Conservation (phyloP, 2,329 filamentous ascomycete genomes). For the Calonectria pseudoreteaudii region DNA sequence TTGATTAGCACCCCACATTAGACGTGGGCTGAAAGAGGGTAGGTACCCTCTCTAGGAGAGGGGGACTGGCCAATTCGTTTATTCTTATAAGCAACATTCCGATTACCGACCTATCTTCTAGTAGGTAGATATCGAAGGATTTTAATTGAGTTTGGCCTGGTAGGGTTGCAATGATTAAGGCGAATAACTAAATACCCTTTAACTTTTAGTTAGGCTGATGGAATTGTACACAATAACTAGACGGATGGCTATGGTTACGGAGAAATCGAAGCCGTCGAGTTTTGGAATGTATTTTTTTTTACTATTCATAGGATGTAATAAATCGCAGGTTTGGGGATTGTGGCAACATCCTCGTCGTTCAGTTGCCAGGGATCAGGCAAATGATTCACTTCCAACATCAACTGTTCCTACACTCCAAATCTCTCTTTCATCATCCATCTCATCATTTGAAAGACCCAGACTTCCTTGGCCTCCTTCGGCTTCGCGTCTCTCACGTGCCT, state of each 20-base stretch:
- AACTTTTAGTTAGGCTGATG: neutral
- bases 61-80: neutral
- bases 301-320: neutral
- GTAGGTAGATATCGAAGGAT: neutral
- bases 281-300: neutral
- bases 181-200: neutral
- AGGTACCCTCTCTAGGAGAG: neutral
- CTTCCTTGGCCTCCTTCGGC: slow-evolving; percentile 92
- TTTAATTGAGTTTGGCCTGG: neutral
- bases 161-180: neutral
- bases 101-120: neutral
- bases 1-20: neutral
- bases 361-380: slow-evolving; percentile 25
- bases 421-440: slow-evolving; percentile 93
- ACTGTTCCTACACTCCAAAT: slow-evolving; percentile 95
- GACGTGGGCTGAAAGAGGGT: neutral
- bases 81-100: neutral
- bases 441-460: slow-evolving; percentile 87
- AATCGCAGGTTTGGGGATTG: neutral
- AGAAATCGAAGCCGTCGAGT: neutral
- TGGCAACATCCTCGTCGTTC: too few relatives aligned
- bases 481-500: slow-evolving; percentile 89
- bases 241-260: neutral
- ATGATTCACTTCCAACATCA: slow-evolving; percentile 60
- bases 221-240: neutral